A percentile compares a stretch with the other conserved stretches of the same genome.
phyloP scores from a whole-genome alignment of 805 yeast species.

The Middelhovenomyces tepae region DNA sequence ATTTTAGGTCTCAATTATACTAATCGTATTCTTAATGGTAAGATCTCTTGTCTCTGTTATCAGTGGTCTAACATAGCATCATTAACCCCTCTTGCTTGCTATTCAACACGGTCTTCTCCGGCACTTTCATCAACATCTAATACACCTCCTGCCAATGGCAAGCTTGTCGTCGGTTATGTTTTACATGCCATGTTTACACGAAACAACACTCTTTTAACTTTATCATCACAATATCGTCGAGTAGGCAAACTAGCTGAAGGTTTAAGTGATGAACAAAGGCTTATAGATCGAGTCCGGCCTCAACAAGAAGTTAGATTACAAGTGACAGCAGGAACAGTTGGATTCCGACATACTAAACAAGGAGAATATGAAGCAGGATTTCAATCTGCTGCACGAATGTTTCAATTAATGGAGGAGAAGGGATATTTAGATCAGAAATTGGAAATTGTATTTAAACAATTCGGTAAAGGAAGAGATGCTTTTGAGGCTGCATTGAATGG shows the following conservation, averaged over 20 bases:
- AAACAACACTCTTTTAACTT: conserved; percentile 76
- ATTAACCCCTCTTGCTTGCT: too few species aligned
- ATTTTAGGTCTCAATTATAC: too few species aligned
- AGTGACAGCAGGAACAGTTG: conserved; percentile 75
- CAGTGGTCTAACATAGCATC: too few species aligned
- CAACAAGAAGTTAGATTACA: conserved; percentile 67
- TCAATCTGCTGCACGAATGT: conserved; percentile 69
- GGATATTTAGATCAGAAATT: conserved; percentile 50
- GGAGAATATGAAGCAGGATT: conserved; percentile 90
- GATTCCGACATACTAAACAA: conserved; percentile 82
- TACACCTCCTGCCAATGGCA: conserved; percentile 17
- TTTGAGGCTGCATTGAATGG: conserved; percentile 78
- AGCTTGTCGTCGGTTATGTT: conserved; percentile 48
- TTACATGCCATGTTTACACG: conserved; percentile 68
- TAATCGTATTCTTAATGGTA: too few species aligned
- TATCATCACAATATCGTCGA: conserved; percentile 44
- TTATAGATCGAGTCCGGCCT: conserved; percentile 66
- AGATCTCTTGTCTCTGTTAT: too few species aligned
- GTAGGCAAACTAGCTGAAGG: conserved; percentile 18
- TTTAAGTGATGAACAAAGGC: conserved; percentile 42
- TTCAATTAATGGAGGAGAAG: conserved; percentile 59
- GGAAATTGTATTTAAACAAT: conserved; percentile 71
- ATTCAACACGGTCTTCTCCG: too few species aligned
- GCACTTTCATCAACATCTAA: too few species aligned
- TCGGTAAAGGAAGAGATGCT: conserved; percentile 85